These are phyloP conservation scores for Tuber indicum DNA, from an alignment of 495 filamentous ascomycete species.

Conservation along the genomic window DNA sequence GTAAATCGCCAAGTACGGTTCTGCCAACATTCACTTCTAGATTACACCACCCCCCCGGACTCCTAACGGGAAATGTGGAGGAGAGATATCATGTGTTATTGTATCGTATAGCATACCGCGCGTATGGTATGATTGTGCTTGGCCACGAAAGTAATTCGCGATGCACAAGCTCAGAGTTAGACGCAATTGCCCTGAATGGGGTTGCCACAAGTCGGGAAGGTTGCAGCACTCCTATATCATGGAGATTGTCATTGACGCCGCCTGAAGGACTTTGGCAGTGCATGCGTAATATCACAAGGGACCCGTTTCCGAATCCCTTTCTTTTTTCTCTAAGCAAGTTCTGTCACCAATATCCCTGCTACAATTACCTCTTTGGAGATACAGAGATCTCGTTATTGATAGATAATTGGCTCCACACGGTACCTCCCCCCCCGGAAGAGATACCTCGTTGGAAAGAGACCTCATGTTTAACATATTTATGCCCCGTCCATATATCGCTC, in stretches of 20 bases:
- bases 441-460: not conserved
- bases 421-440: not conserved
- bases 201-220: not conserved
- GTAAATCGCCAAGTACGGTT: not conserved
- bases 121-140: too few species aligned
- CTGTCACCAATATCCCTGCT: not conserved
- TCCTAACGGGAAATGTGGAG: not conserved
- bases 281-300: not conserved
- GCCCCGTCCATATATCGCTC: too few species aligned
- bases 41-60: not conserved
- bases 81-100: not conserved
- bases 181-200: not conserved
- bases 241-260: too few species aligned
- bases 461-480: not conserved
- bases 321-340: not conserved
- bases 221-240: not conserved
- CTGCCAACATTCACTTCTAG: not conserved
- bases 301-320: not conserved
- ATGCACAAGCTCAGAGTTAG: too few species aligned
- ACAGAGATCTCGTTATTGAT: not conserved
- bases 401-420: not conserved
- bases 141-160: not conserved
- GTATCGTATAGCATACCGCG: not conserved
- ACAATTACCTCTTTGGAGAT: not conserved
- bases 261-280: not conserved